Evolutionary conservation across 106 monocot genomes (phyloP).

Genomic region (Allium fistulosum): DNA sequence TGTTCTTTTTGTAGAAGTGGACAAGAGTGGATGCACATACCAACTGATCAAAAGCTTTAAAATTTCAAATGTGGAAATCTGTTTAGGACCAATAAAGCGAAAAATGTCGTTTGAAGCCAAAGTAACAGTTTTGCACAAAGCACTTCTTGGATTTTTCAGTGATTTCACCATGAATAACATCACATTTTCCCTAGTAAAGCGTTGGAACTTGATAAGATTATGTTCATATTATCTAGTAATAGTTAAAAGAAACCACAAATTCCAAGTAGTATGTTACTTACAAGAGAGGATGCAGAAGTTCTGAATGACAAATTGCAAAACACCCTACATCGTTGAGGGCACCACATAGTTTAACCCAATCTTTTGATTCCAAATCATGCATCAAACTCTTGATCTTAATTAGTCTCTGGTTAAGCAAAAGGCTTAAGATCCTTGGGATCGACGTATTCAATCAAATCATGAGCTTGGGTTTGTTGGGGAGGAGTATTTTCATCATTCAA

Average conservation of each 20-base stretch:
- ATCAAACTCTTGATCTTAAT: conserved; percentile 50
- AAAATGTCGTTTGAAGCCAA: conserved; percentile 80
- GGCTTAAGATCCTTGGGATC: conserved; percentile 49
- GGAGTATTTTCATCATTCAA: conserved; percentile 38
- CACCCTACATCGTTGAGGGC: conserved; percentile 70
- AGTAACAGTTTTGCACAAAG: conserved; percentile 70
- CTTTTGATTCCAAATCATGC: conserved; percentile 59
- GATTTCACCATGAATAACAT: conserved; percentile 50
- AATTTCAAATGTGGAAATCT: conserved; percentile 17
- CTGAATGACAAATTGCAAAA: conserved; percentile 44
- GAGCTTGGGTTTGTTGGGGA: conserved; percentile 11
- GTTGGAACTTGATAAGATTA: too few relatives aligned
- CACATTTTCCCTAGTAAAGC: conserved; percentile 39
- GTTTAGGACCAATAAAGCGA: conserved; percentile 26
- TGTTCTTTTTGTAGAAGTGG: not conserved
- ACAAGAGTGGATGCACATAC: conserved; percentile 16
- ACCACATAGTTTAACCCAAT: conserved; percentile 57
- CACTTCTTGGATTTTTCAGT: conserved; percentile 87
- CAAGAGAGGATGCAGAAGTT: conserved; percentile 59
- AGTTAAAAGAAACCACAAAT: not conserved
- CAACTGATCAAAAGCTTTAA: conserved; percentile 49
- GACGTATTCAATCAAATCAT: conserved; percentile 61
- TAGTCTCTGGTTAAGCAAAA: conserved; percentile 33
- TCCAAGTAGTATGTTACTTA: conserved; percentile 16
- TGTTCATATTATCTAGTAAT: not conserved